Evolutionary conservation across 768 basidiomycete genomes (phyloP).

Genomic region (Trametes sanguinea): DNA sequence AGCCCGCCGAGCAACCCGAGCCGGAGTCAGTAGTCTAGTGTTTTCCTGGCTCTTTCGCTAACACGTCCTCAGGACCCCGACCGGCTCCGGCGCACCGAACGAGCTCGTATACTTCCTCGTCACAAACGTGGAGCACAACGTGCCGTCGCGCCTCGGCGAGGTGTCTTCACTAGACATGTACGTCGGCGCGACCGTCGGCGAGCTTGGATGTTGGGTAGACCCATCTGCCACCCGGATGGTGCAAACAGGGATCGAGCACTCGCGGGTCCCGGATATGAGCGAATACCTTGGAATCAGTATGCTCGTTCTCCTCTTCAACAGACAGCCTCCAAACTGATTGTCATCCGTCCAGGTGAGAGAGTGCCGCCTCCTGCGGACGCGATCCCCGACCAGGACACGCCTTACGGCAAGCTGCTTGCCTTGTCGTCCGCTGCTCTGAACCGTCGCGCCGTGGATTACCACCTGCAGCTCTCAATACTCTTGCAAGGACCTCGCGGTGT

Average conservation of each 20-base stretch:
- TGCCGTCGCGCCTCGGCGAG: constrained; percentile 43
- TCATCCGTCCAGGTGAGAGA: constrained; percentile 15
- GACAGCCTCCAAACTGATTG: neutral
- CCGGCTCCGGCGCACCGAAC: constrained; percentile 31
- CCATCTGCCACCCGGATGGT: constrained; percentile 69
- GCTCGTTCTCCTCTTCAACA: neutral
- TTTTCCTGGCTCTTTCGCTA: neutral
- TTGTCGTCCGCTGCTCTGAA: constrained; percentile 62
- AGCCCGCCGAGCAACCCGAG: neutral
- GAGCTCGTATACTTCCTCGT: constrained; percentile 75
- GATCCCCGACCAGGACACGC: constrained; percentile 27
- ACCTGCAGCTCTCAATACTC: constrained; percentile 69
- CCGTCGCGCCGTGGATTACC: constrained; percentile 56
- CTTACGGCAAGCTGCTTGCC: constrained; percentile 52
- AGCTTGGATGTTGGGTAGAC: constrained; percentile 88
- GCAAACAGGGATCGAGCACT: constrained; percentile 77
- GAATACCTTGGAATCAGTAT: constrained; percentile 55
- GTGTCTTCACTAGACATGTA: constrained; percentile 46
- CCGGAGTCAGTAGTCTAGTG: neutral
- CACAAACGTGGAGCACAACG: constrained; percentile 71
- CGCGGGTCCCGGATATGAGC: constrained; percentile 54
- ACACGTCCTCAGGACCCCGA: neutral
- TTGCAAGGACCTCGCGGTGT: constrained; percentile 78
- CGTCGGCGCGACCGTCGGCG: constrained; percentile 58
- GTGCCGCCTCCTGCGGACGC: neutral